Evolutionary conservation across 2,329 filamentous ascomycete species (phyloP).

Genomic region (Aspergillus felis): DNA sequence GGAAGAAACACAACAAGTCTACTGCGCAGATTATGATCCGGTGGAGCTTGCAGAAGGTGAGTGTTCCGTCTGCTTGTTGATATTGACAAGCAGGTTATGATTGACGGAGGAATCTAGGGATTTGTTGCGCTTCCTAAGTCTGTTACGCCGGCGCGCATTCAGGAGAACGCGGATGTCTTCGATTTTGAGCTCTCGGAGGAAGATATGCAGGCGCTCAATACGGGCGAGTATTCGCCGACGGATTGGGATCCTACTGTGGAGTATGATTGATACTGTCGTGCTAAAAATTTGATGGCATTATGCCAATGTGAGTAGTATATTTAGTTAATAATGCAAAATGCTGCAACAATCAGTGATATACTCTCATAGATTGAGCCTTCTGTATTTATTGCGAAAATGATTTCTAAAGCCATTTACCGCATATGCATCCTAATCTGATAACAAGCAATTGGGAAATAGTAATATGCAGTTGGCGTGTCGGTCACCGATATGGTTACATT

Average conservation of each 20-base stretch:
- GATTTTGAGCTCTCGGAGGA: conserved; percentile 57
- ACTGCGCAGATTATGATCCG: conserved; percentile 71
- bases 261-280: conserved; percentile 19
- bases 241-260: conserved; percentile 54
- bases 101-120: conserved; percentile 37
- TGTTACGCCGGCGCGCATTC: conserved; percentile 55
- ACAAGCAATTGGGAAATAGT: background rate
- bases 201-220: conserved; percentile 56
- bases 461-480: background rate
- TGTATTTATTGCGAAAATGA: background rate
- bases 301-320: background rate
- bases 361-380: background rate
- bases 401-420: background rate
- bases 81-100: background rate
- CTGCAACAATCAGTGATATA: background rate
- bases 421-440: background rate
- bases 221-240: conserved; percentile 54
- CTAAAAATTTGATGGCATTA: background rate
- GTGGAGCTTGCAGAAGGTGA: conserved; percentile 75
- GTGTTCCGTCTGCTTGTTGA: conserved; percentile 34
- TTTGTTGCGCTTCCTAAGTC: conserved; percentile 63
- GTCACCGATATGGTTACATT: background rate
- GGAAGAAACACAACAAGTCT: conserved; percentile 66
- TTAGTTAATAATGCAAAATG: background rate
- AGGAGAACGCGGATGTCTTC: conserved; percentile 57